Conservation (phyloP, 2,329 filamentous ascomycete species). For the Sclerotiophoma versabilis region DNA sequence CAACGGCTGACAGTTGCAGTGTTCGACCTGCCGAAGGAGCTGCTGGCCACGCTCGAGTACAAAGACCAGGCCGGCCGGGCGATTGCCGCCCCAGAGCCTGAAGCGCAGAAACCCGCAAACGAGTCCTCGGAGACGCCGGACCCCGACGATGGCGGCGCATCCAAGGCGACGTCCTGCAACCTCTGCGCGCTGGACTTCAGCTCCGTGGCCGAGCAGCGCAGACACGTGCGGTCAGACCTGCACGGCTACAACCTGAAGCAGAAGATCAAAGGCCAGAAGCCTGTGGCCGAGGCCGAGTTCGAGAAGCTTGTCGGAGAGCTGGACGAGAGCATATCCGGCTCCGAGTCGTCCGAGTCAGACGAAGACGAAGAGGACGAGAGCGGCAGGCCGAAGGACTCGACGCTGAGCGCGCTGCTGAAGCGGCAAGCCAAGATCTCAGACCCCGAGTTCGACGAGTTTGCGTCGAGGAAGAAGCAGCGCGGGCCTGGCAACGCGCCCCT, state of each 20-base stretch:
- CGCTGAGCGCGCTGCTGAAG: conserved; percentile 78
- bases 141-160: conserved; percentile 48
- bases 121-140: conserved; percentile 50
- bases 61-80: conserved; percentile 51
- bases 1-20: conserved; percentile 58
- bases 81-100: conserved; percentile 23
- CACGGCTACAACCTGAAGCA: conserved; percentile 96
- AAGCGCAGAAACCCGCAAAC: conserved; percentile 9
- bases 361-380: conserved; percentile 71
- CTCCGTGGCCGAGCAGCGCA: conserved; percentile 79
- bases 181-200: conserved; percentile 78
- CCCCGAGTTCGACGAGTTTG: conserved; percentile 58
- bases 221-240: conserved; percentile 87
- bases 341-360: conserved; percentile 74
- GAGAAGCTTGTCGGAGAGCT: conserved; percentile 84
- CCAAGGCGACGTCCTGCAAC: conserved; percentile 76
- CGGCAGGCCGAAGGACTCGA: conserved; percentile 67
- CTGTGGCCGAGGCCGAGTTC: conserved; percentile 83
- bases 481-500: conserved; percentile 74
- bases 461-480: conserved; percentile 58
- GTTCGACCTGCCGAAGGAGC: conserved; percentile 80
- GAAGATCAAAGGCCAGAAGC: conserved; percentile 74
- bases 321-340: conserved; percentile 92
- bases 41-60: conserved; percentile 71
- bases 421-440: conserved; percentile 79